These are phyloP conservation scores for Orbilia quercus DNA, from an alignment of 2,329 filamentous ascomycete genomes.

Conservation along the genomic window DNA sequence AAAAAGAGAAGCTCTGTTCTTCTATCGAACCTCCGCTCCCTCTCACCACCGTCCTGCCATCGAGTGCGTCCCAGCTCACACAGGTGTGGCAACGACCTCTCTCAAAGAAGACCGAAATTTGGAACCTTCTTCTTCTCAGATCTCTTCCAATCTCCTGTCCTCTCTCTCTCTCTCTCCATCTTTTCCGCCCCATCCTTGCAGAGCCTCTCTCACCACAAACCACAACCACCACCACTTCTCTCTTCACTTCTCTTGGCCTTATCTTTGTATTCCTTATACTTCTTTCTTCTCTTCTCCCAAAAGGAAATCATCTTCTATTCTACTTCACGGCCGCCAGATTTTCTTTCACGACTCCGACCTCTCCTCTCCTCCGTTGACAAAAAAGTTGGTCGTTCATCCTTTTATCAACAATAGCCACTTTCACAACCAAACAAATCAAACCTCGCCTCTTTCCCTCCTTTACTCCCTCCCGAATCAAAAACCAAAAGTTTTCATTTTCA, in stretches of 20 bases:
- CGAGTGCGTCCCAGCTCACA: neutral
- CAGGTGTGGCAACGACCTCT: neutral
- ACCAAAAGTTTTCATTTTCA: conserved; percentile 9
- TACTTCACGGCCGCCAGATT: conserved; percentile 26
- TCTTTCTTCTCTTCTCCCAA: conserved; percentile 17
- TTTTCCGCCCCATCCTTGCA: neutral
- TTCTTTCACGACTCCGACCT: conserved; percentile 1
- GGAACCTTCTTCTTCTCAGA: neutral
- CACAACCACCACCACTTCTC: conserved; percentile 3
- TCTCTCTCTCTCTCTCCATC: conserved; percentile 16
- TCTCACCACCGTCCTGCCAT: neutral
- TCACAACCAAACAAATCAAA: conserved; percentile 22
- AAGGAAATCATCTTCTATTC: conserved; percentile 45
- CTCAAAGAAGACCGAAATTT: neutral
- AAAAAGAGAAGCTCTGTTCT: too few relatives aligned
- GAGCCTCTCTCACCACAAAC: too few relatives aligned
- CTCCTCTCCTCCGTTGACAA: conserved; percentile 3
- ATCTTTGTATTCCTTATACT: too few relatives aligned
- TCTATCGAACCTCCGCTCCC: conserved; percentile 9
- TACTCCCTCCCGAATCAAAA: neutral
- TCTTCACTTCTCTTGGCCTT: neutral
- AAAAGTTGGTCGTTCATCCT: conserved; percentile 32
- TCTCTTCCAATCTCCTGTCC: neutral
- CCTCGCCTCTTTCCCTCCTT: conserved; percentile 31
- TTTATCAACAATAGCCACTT: conserved; percentile 9